Evolutionary conservation across 768 basidiomycete species (phyloP).

Genomic region (Tephrocybe sp.): DNA sequence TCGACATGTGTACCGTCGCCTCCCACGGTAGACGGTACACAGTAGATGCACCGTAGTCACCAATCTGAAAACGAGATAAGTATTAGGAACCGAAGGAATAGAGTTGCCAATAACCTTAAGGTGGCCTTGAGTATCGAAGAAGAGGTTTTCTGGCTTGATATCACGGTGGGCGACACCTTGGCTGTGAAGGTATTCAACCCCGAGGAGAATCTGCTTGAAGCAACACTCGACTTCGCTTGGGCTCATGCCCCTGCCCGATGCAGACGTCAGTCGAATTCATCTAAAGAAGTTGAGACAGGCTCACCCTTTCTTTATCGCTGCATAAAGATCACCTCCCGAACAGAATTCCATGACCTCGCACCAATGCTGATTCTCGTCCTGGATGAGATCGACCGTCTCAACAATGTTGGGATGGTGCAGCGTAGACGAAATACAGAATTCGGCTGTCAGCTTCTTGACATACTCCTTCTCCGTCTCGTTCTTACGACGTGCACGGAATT

Average conservation of each 20-base stretch:
- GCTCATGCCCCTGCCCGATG: conserved; percentile 56
- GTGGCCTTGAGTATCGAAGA: conserved; percentile 90
- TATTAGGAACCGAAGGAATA: background rate
- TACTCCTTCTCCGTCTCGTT: conserved; percentile 99
- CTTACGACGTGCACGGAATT: conserved; percentile 97
- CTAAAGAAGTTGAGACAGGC: conserved; percentile 14
- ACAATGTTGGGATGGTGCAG: conserved; percentile 93
- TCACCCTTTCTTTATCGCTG: conserved; percentile 95
- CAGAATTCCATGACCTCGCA: conserved; percentile 99
- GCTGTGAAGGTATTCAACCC: conserved; percentile 87
- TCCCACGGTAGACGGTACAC: conserved; percentile 99
- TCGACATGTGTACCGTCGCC: conserved; percentile 93
- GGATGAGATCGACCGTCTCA: conserved; percentile 98
- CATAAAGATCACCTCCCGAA: conserved; percentile 96
- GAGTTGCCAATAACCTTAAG: conserved; percentile 64
- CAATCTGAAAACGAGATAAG: conserved; percentile 56
- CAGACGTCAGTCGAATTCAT: conserved; percentile 13
- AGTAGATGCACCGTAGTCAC: conserved; percentile 98
- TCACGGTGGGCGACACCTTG: conserved; percentile 98
- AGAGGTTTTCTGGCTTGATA: conserved; percentile 96
- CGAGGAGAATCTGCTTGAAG: conserved; percentile 93
- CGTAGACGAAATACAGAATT: conserved; percentile 98
- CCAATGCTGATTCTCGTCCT: conserved; percentile 95
- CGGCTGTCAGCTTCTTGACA: conserved; percentile 98
- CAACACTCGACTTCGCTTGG: conserved; percentile 94